Evolutionary conservation across 1,284 basidiomycete species (phyloP), one percentile per base, ranked within the genome.

Genomic region (Takashimella koratensis): DNA sequence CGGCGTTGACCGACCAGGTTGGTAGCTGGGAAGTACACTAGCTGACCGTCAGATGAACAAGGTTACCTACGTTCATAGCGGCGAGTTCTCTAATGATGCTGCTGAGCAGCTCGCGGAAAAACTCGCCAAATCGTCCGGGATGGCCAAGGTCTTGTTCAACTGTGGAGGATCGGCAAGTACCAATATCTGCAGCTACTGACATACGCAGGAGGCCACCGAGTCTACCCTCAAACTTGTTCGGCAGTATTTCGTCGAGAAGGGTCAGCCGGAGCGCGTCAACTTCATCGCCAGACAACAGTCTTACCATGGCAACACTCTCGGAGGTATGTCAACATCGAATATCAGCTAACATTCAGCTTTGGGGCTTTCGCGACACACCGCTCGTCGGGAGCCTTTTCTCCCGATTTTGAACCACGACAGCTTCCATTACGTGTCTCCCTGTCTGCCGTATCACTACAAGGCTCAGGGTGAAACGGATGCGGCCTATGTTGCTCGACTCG

Each of bases 231-330:
- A 70, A 54, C 54, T 65, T 3, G 57, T 54, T 36, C 81, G 86
- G 61, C 90, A 91, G 78, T 74, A 68, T 39, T 63, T 64, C 60
- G 78, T 82, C 42, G 87, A 90, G 67, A 83, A 78, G 0, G 82
- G 82, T 1, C 84, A 91, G 71, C 78, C 81, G 0, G 75, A 85
- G 61, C 81, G 90, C 46, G 82, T 66, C 49, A 86, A 90, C 63
- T 90, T 87, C 67, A 90, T 93, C 63, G 86, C 82, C n/a, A 81
- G 90, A 16, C 71, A 85, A 47, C 76, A 89, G 20, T 88, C 86
- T 2, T 93, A 84, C 75, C 90, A 93, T 68, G 90, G 90, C 1
- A 92, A 91, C 70, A 88, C 87, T 2, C 65, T 91, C 24, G 80
- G 80, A 0, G 76, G 67, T 60, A 56, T 57, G 52, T 59, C 43